Conservation (phyloP, 2,329 filamentous ascomycete genomes). For the Hortaea werneckii region DNA sequence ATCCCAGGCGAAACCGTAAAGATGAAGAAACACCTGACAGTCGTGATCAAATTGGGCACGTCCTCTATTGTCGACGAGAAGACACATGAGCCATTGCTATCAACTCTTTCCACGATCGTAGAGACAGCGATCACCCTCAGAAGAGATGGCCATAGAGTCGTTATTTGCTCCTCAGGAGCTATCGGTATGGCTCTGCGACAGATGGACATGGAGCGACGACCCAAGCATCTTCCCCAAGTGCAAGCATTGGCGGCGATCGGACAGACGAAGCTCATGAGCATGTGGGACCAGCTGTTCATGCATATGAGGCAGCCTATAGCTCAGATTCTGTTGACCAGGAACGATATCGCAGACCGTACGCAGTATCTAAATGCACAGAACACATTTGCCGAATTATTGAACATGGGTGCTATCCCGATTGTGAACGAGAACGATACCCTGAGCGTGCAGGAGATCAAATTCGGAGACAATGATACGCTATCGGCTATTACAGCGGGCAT, state of each 20-base stretch:
- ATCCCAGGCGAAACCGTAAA: constrained; percentile 3
- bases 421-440: constrained; percentile 98
- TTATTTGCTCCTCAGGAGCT: constrained; percentile 94
- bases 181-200: constrained; percentile 86
- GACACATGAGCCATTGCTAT: constrained; percentile 85
- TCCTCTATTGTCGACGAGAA: constrained; percentile 98
- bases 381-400: constrained; percentile 77
- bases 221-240: constrained; percentile 80
- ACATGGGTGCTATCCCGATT: constrained; percentile 94
- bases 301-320: constrained; percentile 85
- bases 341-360: constrained; percentile 91
- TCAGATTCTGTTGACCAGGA: constrained; percentile 86
- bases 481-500: constrained; percentile 95
- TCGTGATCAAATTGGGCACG: constrained; percentile 90
- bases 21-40: constrained; percentile 64
- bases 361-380: constrained; percentile 97
- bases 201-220: constrained; percentile 79
- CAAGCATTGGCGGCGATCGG: constrained; percentile 94
- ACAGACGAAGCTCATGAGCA: constrained; percentile 85
- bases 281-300: constrained; percentile 88
- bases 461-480: constrained; percentile 95
- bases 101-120: constrained; percentile 83
- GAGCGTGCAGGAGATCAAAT: constrained; percentile 97
- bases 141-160: constrained; percentile 84
- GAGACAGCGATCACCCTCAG: constrained; percentile 82